Percentiles rank a stretch among this genome's conserved stretches.
Evolutionary conservation across 2,329 filamentous ascomycete genomes (phyloP).

Genomic region (Claviceps humidiphila): DNA sequence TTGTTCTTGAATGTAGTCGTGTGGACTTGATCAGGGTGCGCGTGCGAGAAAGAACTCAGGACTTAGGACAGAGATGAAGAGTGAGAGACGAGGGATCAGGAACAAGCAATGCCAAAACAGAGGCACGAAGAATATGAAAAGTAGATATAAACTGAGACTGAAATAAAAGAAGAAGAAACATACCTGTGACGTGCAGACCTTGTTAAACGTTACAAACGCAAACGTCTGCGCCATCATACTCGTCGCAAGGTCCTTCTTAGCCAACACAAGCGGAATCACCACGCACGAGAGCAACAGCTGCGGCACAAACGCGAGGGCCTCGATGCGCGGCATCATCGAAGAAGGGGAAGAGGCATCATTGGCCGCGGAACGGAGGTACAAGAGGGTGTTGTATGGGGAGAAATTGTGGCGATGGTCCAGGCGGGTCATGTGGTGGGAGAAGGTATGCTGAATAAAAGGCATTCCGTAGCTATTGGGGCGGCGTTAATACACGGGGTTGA

Average conservation of each 20-base stretch:
- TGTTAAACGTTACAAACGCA: slow-evolving; percentile 95
- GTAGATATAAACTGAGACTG: not conserved
- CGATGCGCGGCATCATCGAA: slow-evolving; percentile 36
- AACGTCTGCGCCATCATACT: slow-evolving; percentile 93
- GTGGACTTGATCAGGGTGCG: too few species aligned
- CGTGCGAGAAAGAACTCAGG: too few species aligned
- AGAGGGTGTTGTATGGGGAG: slow-evolving; percentile 83
- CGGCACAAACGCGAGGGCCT: slow-evolving; percentile 77
- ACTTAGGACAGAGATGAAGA: too few species aligned
- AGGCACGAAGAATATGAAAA: not conserved
- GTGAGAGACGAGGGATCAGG: too few species aligned
- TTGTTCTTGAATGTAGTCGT: too few species aligned
- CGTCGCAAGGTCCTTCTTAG: slow-evolving; percentile 67
- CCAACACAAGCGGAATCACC: slow-evolving; percentile 60
- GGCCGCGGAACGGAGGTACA: slow-evolving; percentile 68
- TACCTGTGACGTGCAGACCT: slow-evolving; percentile 97
- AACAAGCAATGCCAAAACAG: too few species aligned
- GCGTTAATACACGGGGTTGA: too few species aligned
- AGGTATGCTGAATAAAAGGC: slow-evolving; percentile 81
- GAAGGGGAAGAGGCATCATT: slow-evolving; percentile 25
- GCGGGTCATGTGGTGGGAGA: slow-evolving; percentile 80
- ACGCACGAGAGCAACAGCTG: slow-evolving; percentile 72
- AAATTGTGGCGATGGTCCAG: slow-evolving; percentile 98
- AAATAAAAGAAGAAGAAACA: not conserved
- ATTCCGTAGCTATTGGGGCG: slow-evolving; percentile 48